These are phyloP conservation scores for Leccinum truebloodii DNA, from an alignment of 768 basidiomycete genomes.

Conservation along the genomic window DNA sequence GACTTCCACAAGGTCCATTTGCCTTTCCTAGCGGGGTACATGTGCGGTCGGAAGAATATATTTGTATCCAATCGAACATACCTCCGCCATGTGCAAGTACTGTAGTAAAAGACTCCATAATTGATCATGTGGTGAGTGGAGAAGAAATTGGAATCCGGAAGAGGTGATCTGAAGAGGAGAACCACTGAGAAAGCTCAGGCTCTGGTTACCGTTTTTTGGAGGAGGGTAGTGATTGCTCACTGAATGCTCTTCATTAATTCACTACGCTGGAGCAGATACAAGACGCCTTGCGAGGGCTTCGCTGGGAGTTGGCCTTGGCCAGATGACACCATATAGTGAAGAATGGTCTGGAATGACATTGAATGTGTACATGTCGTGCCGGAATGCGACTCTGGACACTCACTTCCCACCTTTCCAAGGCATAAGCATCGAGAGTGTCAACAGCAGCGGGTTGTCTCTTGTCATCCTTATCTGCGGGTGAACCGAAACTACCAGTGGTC, in stretches of 20 bases:
- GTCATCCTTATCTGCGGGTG: constrained; percentile 66
- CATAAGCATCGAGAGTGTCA: constrained; percentile 74
- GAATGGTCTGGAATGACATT: constrained; percentile 65
- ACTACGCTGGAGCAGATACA: constrained; percentile 80
- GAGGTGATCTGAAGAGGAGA: constrained; percentile 82
- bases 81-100: constrained; percentile 86
- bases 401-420: constrained; percentile 91
- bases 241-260: constrained; percentile 79
- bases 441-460: constrained; percentile 54
- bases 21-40: constrained; percentile 57
- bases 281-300: constrained; percentile 79
- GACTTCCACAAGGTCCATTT: constrained; percentile 92
- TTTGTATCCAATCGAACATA: constrained; percentile 32
- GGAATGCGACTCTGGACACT: constrained; percentile 17
- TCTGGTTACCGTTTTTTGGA: background rate
- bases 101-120: constrained; percentile 93
- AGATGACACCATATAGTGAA: constrained; percentile 98
- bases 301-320: constrained; percentile 73
- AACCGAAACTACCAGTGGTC: constrained; percentile 80
- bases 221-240: constrained; percentile 41
- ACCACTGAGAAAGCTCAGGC: constrained; percentile 40
- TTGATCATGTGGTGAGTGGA: constrained; percentile 92
- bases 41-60: constrained; percentile 17
- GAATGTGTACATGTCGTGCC: constrained; percentile 1
- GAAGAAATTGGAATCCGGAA: constrained; percentile 92